These are phyloP conservation scores for Delonix regia DNA, from an alignment of 306 rosid genomes.

Conservation along the genomic window DNA sequence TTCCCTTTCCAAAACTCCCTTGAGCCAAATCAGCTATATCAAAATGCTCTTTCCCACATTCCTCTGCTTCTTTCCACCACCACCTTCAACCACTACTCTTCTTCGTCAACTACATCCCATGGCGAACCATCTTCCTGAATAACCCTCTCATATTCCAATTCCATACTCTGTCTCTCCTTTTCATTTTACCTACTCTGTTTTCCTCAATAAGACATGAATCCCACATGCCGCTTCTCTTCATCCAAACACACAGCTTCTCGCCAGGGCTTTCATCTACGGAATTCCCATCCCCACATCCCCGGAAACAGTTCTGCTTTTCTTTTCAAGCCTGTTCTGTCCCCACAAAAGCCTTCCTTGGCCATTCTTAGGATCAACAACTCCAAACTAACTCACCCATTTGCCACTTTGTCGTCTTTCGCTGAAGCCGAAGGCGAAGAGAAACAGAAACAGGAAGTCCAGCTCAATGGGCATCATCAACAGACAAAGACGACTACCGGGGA, in stretches of 20 bases:
- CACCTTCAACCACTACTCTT: neutral
- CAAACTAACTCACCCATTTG: slow-evolving; percentile 57
- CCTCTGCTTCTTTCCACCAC: slow-evolving; percentile 26
- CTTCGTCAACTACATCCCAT: slow-evolving; percentile 48
- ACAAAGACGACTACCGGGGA: neutral
- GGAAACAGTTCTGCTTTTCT: slow-evolving; percentile 28
- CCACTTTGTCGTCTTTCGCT: slow-evolving; percentile 76
- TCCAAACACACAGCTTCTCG: slow-evolving; percentile 41
- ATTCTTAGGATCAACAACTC: slow-evolving; percentile 43
- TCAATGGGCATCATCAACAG: slow-evolving; percentile 35
- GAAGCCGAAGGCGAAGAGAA: slow-evolving; percentile 60
- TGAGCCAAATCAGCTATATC: neutral
- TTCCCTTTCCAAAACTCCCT: slow-evolving; percentile 15
- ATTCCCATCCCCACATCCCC: slow-evolving; percentile 33
- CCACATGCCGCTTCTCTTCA: slow-evolving; percentile 64
- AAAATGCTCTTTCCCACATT: slow-evolving; percentile 45
- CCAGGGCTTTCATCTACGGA: slow-evolving; percentile 35
- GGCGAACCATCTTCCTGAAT: slow-evolving; percentile 59
- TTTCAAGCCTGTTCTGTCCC: slow-evolving; percentile 34
- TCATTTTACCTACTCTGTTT: neutral
- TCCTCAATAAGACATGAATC: slow-evolving; percentile 54
- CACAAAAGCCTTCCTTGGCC: slow-evolving; percentile 25
- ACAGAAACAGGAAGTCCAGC: slow-evolving; percentile 34
- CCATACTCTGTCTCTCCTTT: neutral
- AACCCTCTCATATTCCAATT: slow-evolving; percentile 38